Evolutionary conservation across 2,329 filamentous ascomycete species (phyloP), one percentile per base, ranked within the genome.

Genomic region (Purpureocillium lavendulum): DNA sequence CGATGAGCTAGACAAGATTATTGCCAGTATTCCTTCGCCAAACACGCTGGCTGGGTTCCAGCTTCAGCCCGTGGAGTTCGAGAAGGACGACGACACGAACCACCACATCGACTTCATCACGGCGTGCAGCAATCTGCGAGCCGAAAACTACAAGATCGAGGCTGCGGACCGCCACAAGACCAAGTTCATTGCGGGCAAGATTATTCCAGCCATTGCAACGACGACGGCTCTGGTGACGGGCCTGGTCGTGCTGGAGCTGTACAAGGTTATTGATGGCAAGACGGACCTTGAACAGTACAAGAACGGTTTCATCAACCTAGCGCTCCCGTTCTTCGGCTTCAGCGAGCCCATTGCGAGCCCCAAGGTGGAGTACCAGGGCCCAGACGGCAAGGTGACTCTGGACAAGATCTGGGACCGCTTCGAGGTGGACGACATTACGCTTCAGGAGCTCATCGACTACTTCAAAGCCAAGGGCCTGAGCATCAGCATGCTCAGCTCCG

Each of bases 61-160:
- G 65, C 70, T 98, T 38, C 79, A 81, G 41, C 86, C 90, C 3
- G 92, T 97, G 6, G 92, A 97, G 53, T 98, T 98, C 54, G 88
- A 98, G 66, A 98, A 98, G 73, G 92, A 98, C 49, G 92, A 98
- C 54, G 94, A 98, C 62, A 87, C 84, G 37, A 98, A 98, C 64
- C 80, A 92, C 64, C 92, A 98, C 70, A 98, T 98, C 54, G 92
- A 97, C 64, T 98, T 98, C 70, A 97, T 98, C 65, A 94, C 92
- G 7, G 88, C 89, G 1, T 89, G 89, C 49, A 96, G 89, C 70
- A 98, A 98, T 61, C 71, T 98, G 44, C 86, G 94, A 44, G 92
- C 92, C 1, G 84, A 94, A 64, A 98, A 98, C 69, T 98, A 98
- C 76, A 94, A 92, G 63, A 98, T 98, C 50, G 80, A 87, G 55